phyloP scores from a whole-genome alignment of 306 rosid species.

The Dalbergia cultrata region DNA sequence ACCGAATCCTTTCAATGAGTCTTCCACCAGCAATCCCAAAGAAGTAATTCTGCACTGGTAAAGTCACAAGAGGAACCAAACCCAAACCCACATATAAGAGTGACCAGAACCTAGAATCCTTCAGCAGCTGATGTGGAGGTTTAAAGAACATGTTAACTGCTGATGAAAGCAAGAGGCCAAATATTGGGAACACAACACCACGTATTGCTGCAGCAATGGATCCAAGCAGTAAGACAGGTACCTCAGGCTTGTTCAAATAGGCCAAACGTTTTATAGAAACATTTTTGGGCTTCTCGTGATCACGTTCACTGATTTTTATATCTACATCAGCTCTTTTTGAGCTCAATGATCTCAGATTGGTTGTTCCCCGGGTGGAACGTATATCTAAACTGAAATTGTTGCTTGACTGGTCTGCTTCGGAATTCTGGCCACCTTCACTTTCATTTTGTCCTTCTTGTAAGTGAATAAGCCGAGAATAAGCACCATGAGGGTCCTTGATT shows the following conservation, averaged over 20 bases:
- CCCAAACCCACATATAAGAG: slow-evolving; percentile 70
- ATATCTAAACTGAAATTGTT: slow-evolving; percentile 42
- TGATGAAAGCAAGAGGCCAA: slow-evolving; percentile 78
- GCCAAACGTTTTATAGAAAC: slow-evolving; percentile 68
- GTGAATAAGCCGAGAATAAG: slow-evolving; percentile 82
- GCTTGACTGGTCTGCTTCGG: slow-evolving; percentile 42
- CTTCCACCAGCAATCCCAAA: slow-evolving; percentile 91
- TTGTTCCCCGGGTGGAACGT: slow-evolving; percentile 41
- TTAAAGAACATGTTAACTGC: slow-evolving; percentile 68
- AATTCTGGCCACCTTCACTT: slow-evolving; percentile 31
- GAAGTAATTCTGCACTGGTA: slow-evolving; percentile 64
- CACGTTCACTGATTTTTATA: slow-evolving; percentile 16
- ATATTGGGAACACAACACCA: slow-evolving; percentile 75
- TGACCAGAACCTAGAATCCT: slow-evolving; percentile 76
- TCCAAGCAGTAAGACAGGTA: slow-evolving; percentile 70
- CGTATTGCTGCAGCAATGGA: slow-evolving; percentile 66
- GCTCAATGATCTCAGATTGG: slow-evolving; percentile 57
- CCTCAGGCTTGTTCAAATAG: slow-evolving; percentile 74
- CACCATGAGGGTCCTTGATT: slow-evolving; percentile 66
- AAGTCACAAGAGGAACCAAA: slow-evolving; percentile 37
- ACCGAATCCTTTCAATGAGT: slow-evolving; percentile 74
- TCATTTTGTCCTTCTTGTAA: slow-evolving; percentile 68
- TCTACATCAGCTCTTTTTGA: slow-evolving; percentile 19
- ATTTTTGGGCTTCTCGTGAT: slow-evolving; percentile 21
- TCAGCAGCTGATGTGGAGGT: slow-evolving; percentile 58